phyloP scores from a whole-genome alignment of 2,329 filamentous ascomycete species.

The Myrmaecium sp. region DNA sequence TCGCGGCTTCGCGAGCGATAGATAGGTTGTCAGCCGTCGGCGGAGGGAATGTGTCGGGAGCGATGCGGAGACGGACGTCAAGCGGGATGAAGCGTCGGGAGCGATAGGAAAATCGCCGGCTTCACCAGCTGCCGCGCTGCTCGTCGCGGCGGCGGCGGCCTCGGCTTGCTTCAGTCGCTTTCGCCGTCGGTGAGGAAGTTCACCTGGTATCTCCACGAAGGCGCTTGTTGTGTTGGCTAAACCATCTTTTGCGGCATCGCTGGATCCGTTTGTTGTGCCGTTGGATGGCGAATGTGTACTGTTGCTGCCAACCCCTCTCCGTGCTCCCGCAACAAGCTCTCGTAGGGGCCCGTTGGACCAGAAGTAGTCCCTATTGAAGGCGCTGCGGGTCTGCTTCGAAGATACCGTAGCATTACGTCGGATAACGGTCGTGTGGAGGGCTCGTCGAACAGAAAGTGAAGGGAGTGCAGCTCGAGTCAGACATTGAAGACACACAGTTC shows the following conservation, averaged over 20 bases:
- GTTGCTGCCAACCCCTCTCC: conserved; percentile 16
- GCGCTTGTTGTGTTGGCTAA: conserved; percentile 7
- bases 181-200: conserved; percentile 18
- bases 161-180: conserved; percentile 13
- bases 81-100: conserved; percentile 42
- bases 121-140: conserved; percentile 4
- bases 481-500: conserved; percentile 17
- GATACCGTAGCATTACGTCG: conserved; percentile 14
- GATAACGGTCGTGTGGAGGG: conserved; percentile 13
- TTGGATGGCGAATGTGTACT: no score
- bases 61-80: conserved; percentile 39
- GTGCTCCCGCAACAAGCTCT: conserved; percentile 14
- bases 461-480: conserved; percentile 10
- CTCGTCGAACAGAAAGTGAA: conserved; percentile 10
- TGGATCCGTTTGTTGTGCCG: conserved; percentile 5
- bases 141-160: conserved; percentile 1
- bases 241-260: conserved; percentile 3
- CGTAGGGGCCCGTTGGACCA: conserved; percentile 19
- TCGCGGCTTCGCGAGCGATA: conserved; percentile 89
- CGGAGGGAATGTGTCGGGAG: conserved; percentile 40
- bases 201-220: conserved; percentile 6
- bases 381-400: conserved; percentile 12
- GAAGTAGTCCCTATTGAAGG: conserved; percentile 22
- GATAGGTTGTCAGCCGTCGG: conserved; percentile 60
- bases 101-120: conserved; percentile 22